phyloP scores from a whole-genome alignment of 1,139 yeast species.

The Zygotorulaspora mrakii region DNA sequence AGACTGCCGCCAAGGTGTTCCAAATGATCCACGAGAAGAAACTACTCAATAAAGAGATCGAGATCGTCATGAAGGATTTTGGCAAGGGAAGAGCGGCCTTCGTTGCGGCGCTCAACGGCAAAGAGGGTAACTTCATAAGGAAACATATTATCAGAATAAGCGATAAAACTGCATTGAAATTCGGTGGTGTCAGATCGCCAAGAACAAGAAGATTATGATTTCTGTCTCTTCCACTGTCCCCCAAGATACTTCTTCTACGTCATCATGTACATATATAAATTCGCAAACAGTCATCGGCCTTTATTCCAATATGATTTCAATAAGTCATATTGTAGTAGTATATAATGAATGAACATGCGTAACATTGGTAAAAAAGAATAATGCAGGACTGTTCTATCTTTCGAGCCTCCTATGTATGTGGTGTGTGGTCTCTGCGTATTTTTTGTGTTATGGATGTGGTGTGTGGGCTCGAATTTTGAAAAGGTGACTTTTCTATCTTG shows the following conservation, averaged over 20 bases:
- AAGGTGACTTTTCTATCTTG: background rate
- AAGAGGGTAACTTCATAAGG: constrained; percentile 74
- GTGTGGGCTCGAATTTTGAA: background rate
- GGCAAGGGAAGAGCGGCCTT: constrained; percentile 92
- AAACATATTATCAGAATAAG: constrained; percentile 62
- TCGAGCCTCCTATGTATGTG: no score
- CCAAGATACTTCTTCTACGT: no score
- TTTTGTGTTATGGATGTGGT: no score
- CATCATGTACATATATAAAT: constrained; percentile 7
- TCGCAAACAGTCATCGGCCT: no score
- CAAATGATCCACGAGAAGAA: constrained; percentile 61
- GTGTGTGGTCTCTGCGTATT: no score
- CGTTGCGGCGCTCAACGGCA: constrained; percentile 77
- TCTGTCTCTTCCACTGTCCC: no score
- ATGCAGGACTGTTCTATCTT: no score
- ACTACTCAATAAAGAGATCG: constrained; percentile 55
- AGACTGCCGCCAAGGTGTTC: constrained; percentile 72
- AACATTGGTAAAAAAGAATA: no score
- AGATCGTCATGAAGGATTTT: constrained; percentile 71
- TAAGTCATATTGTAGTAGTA: no score
- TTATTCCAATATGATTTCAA: no score
- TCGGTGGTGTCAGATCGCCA: constrained; percentile 91
- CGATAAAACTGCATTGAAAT: constrained; percentile 77
- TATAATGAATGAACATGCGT: no score
- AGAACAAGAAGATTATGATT: constrained; percentile 69